Evolutionary conservation across 768 basidiomycete genomes (phyloP).

Genomic region (Auricularia auricula-judae): DNA sequence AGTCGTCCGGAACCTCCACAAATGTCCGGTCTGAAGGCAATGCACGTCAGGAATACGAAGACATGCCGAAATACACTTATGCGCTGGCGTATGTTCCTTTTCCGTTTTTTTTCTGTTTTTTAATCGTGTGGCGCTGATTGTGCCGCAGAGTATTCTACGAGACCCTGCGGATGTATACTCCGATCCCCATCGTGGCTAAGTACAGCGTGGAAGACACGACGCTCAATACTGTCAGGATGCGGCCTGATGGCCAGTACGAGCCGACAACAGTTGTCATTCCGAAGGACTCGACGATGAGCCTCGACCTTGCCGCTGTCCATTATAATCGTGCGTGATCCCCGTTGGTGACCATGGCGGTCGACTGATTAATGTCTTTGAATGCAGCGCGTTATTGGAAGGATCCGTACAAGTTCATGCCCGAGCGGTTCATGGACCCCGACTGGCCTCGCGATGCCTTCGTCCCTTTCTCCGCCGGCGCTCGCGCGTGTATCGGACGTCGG

Average conservation of each 20-base stretch:
- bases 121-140: constrained; percentile 5
- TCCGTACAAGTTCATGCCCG: constrained; percentile 3
- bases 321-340: constrained; percentile 6
- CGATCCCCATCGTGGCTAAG: background rate
- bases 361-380: constrained; percentile 6
- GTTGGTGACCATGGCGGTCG: background rate
- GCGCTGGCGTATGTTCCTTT: constrained; percentile 2
- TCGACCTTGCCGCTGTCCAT: constrained; percentile 2
- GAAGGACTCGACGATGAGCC: background rate
- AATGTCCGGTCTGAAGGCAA: background rate
- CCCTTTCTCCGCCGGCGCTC: constrained; percentile 3
- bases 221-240: background rate
- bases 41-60: background rate
- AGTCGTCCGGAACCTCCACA: background rate
- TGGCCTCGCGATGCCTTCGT: constrained; percentile 4
- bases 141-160: constrained; percentile 12
- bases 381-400: constrained; percentile 10
- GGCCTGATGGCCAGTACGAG: background rate
- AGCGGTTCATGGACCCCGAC: constrained; percentile 5
- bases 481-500: background rate
- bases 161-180: constrained; percentile 12
- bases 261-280: background rate
- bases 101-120: background rate
- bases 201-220: background rate
- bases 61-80: background rate